These are phyloP conservation scores for Diaporthe sp. DNA, from an alignment of 2,329 filamentous ascomycete genomes.

Conservation along the genomic window DNA sequence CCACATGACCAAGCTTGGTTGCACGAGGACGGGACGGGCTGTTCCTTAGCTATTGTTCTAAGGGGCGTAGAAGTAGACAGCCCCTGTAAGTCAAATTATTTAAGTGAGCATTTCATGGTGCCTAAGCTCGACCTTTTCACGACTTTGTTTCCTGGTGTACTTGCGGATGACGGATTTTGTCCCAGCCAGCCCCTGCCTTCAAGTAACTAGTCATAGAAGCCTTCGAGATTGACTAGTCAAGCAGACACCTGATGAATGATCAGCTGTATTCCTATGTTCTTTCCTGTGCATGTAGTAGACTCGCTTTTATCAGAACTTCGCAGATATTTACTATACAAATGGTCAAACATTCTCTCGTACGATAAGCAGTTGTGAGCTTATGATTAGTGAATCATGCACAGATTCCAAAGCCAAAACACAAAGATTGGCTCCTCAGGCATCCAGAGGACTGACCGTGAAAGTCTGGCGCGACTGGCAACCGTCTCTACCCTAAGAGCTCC, in stretches of 20 bases:
- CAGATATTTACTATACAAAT: background rate
- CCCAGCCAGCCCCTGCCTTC: background rate
- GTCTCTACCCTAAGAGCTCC: background rate
- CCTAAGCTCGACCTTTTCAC: background rate
- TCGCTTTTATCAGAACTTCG: no score
- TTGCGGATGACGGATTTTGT: background rate
- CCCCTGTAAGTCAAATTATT: no score
- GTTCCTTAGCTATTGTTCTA: no score
- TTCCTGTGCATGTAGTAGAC: background rate
- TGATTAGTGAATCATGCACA: background rate
- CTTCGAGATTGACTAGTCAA: background rate
- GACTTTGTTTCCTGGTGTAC: background rate
- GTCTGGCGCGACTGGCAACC: background rate
- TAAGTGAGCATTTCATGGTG: background rate
- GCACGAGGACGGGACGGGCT: background rate
- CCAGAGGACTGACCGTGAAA: background rate
- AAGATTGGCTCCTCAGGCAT: background rate
- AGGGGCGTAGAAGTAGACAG: no score
- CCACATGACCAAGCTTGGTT: background rate
- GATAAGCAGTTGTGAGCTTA: background rate
- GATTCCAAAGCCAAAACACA: background rate
- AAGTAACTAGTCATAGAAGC: background rate
- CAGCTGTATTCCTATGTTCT: background rate
- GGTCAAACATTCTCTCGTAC: background rate
- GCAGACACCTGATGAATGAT: background rate